Conservation (phyloP, 2,329 filamentous ascomycete genomes). For the Sporothrix inflata region DNA sequence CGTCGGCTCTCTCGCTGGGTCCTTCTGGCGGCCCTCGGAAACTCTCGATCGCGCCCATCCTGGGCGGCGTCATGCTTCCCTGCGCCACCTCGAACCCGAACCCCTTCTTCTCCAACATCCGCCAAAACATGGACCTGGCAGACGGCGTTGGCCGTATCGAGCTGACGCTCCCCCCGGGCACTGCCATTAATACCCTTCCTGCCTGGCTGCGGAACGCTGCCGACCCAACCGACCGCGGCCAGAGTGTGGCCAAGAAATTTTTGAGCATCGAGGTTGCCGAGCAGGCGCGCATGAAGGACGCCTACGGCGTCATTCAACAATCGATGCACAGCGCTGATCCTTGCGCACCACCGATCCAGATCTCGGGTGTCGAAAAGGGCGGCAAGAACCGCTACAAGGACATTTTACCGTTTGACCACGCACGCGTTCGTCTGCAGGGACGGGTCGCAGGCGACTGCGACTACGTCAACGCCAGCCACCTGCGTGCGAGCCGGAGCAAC, state of each 20-base stretch:
- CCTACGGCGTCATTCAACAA: conserved; percentile 57
- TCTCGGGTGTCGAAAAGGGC: conserved; percentile 93
- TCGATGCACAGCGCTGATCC: conserved; percentile 39
- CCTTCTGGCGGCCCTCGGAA: conserved; percentile 51
- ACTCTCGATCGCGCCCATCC: conserved; percentile 69
- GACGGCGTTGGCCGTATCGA: conserved; percentile 86
- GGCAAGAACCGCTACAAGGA: conserved; percentile 97
- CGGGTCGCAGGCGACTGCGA: conserved; percentile 74
- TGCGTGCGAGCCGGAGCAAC: conserved; percentile 78
- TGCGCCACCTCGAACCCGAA: conserved; percentile 69
- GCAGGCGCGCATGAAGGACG: conserved; percentile 89
- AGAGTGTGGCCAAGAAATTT: conserved; percentile 80
- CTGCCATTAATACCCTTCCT: conserved; percentile 63
- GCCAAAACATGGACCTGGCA: conserved; percentile 93
- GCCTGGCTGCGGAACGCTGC: conserved; percentile 75
- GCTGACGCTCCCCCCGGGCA: conserved; percentile 51
- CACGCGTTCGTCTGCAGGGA: conserved; percentile 77
- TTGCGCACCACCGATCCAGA: conserved; percentile 57
- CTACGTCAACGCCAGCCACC: conserved; percentile 92
- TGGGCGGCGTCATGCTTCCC: conserved; percentile 86
- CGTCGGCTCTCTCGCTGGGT: conserved; percentile 56
- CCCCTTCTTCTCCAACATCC: conserved; percentile 94
- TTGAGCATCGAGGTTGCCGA: conserved; percentile 82
- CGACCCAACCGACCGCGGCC: conserved; percentile 71
- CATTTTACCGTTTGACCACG: conserved; percentile 94